Evolutionary conservation across 2,329 filamentous ascomycete genomes (phyloP), one percentile per base, ranked within the genome.

Genomic region (Fusarium nisikadoi): DNA sequence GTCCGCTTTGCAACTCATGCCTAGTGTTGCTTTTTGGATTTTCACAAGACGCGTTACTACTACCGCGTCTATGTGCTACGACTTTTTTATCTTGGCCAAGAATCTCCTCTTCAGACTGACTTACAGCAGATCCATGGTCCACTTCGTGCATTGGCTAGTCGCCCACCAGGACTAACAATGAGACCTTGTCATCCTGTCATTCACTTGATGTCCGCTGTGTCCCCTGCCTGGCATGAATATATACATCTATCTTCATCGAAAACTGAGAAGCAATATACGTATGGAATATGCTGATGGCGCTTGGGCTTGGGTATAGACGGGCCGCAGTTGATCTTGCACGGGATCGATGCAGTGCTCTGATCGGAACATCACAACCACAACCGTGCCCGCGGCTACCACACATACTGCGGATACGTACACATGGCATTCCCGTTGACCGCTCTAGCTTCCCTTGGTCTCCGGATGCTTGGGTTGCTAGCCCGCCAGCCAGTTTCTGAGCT

Each of bases 361-460:
- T 66, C 69, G 69, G 38, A 43, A 38, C 55, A 66, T 47, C 54
- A 33, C 38, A 55, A 55, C 35, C 60, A 57, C 57, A 57, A 62
- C 67, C 70, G 65, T 72, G 70, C 61, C 52, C 70, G 62, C 23
- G 61, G 52, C 70, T 67, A 67, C 65, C 49, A 49, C 55, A 55
- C 64, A 66, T 63, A 49, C 42, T 36, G 69, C 63, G 60, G 62
- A 57, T 65, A 65, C 60, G 42, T 65, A 65, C 60, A 65, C 62
- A 72, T 72, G 69, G 73, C 70, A 73, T 63, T 73, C 65, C 67
- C 60, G 75, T 75, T 77, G 75, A 77, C 75, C 75, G 75, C 75
- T 73, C 49, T 72, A 73, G 73, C 57, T 62, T 64, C 62, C 69
- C 57, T 68, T 52, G 64, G 59, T 68, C 75, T 71, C 74, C 75